Evolutionary conservation across 2,329 filamentous ascomycete genomes (phyloP), one percentile per base, ranked within the genome.

Genomic region (Fusarium sacchari): DNA sequence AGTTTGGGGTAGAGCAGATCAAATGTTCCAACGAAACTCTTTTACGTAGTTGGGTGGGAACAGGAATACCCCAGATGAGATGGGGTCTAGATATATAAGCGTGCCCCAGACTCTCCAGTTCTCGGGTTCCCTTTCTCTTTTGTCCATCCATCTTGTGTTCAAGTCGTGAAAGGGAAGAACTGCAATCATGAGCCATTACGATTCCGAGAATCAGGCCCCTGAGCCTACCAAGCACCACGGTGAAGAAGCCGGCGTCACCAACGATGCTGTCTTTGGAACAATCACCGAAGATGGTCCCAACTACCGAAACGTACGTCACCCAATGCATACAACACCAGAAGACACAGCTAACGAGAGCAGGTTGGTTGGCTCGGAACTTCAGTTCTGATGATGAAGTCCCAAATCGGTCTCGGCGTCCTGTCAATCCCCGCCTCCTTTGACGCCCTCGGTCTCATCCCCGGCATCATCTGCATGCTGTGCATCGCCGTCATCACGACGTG

Each of bases 371-470:
- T 83, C 7, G 84, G 83, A 37, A 85, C 85, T n/a, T 76, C 80
- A 7, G 83, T 82, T 28, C 79, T 86, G 42, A 86, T 86, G 84
- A 84, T 86, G 82, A 86, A 86, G 79, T 84, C 82, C 13, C 83
- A 85, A 66, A 82, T 86, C 49, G 84, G 84, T 53, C 80, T 86
- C 7, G 78, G 84, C 32, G 85, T 88, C 22, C 80, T 88, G 20
- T 86, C 86, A 0, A 86, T 88, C 39, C 86, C 86, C 5, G 73
- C 78, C 13, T 82, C 83, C 0, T 86, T 87, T 69, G 79, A 88
- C 64, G 80, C 79, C 5, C 80, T 88, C 15, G 86, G 86, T n/a
- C 79, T 87, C 36, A 80, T 87, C 14, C 86, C 86, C 2, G 86
- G 86, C 15, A 77, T 87, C 24, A 83, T 87, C 30, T 81, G 82